Evolutionary conservation across 108 stramenopile genomes (phyloP).

Genomic region (Ochromonas danica): DNA sequence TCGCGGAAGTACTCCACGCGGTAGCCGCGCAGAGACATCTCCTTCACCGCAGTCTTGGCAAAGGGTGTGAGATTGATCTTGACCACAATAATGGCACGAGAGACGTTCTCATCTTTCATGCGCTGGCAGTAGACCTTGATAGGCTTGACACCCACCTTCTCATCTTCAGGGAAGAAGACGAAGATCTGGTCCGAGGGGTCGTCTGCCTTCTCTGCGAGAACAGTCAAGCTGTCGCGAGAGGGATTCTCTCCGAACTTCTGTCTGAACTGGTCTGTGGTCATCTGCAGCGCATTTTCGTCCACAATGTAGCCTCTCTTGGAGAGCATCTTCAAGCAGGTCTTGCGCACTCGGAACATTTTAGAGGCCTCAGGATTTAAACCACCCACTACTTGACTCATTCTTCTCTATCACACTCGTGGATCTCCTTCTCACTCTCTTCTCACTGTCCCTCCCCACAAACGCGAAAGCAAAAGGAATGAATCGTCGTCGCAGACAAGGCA

Average conservation of each 20-base stretch:
- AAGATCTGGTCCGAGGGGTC: constrained; percentile 63
- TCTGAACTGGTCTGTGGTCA: constrained; percentile 73
- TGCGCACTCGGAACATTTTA: constrained; percentile 78
- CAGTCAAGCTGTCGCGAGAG: constrained; percentile 39
- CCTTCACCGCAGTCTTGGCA: constrained; percentile 83
- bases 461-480: too few species aligned
- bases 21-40: constrained; percentile 73
- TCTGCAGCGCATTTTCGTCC: constrained; percentile 71
- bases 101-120: constrained; percentile 74
- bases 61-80: constrained; percentile 84
- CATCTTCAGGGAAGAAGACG: constrained; percentile 91
- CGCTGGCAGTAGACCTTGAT: constrained; percentile 84
- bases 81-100: constrained; percentile 82
- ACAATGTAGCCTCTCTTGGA: constrained; percentile 84
- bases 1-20: constrained; percentile 96
- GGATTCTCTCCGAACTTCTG: constrained; percentile 61
- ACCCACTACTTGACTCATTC: too few species aligned
- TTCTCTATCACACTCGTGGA: too few species aligned
- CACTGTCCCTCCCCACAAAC: too few species aligned
- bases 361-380: constrained; percentile 22
- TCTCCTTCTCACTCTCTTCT: too few species aligned
- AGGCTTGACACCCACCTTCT: constrained; percentile 87
- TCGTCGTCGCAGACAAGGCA: too few species aligned
- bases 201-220: constrained; percentile 63
- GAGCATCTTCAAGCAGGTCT: constrained; percentile 81